Conservation (phyloP, 2,329 filamentous ascomycete genomes). For the Penicillium sclerotigenum region DNA sequence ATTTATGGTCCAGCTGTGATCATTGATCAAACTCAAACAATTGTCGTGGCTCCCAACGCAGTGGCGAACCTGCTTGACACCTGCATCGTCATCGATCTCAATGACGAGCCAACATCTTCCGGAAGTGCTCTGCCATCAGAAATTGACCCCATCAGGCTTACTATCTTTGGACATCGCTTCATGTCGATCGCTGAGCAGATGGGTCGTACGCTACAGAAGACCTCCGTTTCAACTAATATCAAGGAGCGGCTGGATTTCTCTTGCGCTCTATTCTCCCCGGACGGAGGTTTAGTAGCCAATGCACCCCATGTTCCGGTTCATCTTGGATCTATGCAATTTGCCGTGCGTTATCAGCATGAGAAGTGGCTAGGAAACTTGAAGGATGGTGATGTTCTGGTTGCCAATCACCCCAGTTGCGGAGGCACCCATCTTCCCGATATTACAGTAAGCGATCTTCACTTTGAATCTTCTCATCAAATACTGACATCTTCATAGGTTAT, state of each 20-base stretch:
- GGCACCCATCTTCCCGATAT: slow-evolving; percentile 83
- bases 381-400: slow-evolving; percentile 76
- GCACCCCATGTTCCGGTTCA: slow-evolving; percentile 79
- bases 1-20: slow-evolving; percentile 72
- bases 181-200: slow-evolving; percentile 61
- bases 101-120: slow-evolving; percentile 49
- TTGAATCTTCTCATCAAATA: not conserved
- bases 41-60: slow-evolving; percentile 78
- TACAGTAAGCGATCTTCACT: slow-evolving; percentile 52
- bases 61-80: slow-evolving; percentile 76
- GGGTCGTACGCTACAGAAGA: slow-evolving; percentile 56
- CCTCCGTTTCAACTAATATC: slow-evolving; percentile 63
- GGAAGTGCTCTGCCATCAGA: slow-evolving; percentile 20
- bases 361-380: slow-evolving; percentile 78
- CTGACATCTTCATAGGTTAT: slow-evolving; percentile 47
- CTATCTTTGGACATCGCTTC: slow-evolving; percentile 56
- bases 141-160: slow-evolving; percentile 53
- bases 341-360: slow-evolving; percentile 71
- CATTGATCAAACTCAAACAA: slow-evolving; percentile 72
- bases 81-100: slow-evolving; percentile 83
- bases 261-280: slow-evolving; percentile 74
- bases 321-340: slow-evolving; percentile 81
- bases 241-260: slow-evolving; percentile 85
- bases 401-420: slow-evolving; percentile 80
- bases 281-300: slow-evolving; percentile 65